These are phyloP conservation scores for Trametes polyzona DNA, from an alignment of 1,284 basidiomycete genomes.

Conservation along the genomic window DNA sequence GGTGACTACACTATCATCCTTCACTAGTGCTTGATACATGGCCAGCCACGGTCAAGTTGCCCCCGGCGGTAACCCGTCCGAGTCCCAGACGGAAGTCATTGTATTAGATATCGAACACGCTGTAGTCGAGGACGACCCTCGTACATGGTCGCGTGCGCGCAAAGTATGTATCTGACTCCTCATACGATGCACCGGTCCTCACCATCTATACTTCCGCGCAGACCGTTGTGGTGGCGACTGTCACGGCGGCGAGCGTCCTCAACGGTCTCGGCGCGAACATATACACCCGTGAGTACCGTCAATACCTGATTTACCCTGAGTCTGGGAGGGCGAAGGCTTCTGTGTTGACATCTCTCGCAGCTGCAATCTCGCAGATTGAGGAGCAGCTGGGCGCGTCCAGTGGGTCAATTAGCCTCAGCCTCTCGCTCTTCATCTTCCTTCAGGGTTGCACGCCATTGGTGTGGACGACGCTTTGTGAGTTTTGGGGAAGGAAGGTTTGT, in stretches of 20 bases:
- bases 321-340: not conserved
- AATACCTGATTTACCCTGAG: not conserved
- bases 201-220: conserved; percentile 27
- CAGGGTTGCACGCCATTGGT: conserved; percentile 72
- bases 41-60: no score
- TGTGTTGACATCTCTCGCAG: conserved; percentile 28
- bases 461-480: conserved; percentile 79
- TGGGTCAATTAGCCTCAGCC: conserved; percentile 70
- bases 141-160: conserved; percentile 69
- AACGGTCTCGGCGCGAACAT: conserved; percentile 72
- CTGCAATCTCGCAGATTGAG: conserved; percentile 71
- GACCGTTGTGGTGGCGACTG: conserved; percentile 59
- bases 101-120: conserved; percentile 64
- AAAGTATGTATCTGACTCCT: conserved; percentile 51
- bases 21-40: no score
- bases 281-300: conserved; percentile 67
- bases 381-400: conserved; percentile 65
- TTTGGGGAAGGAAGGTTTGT: conserved; percentile 79
- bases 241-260: conserved; percentile 65
- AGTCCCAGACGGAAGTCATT: no score
- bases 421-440: conserved; percentile 81
- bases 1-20: not conserved
- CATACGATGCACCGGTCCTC: not conserved
- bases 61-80: no score
- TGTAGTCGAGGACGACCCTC: conserved; percentile 76